Base-by-base conservation (phyloP, 1,139 yeast species). In the Williopsis jadinii region DNA sequence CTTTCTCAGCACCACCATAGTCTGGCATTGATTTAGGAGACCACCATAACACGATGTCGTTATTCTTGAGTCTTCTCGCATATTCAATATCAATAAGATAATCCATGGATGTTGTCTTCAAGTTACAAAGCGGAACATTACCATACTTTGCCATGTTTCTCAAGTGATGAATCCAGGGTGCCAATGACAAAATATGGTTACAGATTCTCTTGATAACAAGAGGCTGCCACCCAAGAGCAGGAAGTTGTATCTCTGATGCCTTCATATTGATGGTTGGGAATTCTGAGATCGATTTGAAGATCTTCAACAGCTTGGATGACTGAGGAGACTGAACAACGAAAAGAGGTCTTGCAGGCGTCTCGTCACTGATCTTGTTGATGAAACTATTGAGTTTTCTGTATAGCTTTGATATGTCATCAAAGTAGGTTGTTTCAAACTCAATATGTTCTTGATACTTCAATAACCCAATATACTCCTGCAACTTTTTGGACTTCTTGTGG, bases 11-110 rank as follows among this genome's bases (percentile, higher is more conserved):
- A 0, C 97, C 97, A 32, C 96, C 97, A 57, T 78, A 83, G 57
- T 87, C 97, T 0, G 97, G 95, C 36, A 74, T 63, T 2, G 95
- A 86, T 31, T 71, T 72, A 3, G 80, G 75, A 1, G 95, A 85
- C 97, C 98, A 90, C 98, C 98, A 94, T 37, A 92, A 64, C 3
- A 90, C 83, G 40, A 86, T 75, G 49, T 80, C 78, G 40, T 77
- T 75, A 32, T 75, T 71, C 29, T 70, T 68, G 42, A 92, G 70
- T 43, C 81, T 73, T 55, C 98, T 71, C 0, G 97, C 95, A 61
- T 86, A 92, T 44, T 80, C 80, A 34, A 92, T 73, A 63, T 92
- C 99, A 49, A 92, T 84, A 53, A 88, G 66, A 53, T 77, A 85
- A 0, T 86, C 82, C 59, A 82, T 71, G 51, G 86, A 85, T 45